Evolutionary conservation across 495 filamentous ascomycete genomes (phyloP).

Genomic region (Cudoniella acicularis): DNA sequence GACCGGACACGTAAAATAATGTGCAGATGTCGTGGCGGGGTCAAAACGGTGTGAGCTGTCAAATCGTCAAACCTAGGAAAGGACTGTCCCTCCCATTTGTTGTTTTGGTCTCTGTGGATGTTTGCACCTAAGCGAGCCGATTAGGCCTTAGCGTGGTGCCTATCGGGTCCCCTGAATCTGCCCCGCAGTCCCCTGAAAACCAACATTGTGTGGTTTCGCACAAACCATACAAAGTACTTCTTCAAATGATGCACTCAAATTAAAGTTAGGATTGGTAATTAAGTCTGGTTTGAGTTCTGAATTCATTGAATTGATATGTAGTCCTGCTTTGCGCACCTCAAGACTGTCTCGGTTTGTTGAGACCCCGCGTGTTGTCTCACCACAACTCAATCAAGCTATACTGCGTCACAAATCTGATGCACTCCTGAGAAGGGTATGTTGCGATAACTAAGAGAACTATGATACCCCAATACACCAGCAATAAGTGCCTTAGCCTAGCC

Average conservation of each 20-base stretch:
- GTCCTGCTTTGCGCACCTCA: no score
- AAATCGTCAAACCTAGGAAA: neutral
- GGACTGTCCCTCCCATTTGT: constrained; percentile 5
- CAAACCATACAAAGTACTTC: no score
- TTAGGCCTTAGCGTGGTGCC: neutral
- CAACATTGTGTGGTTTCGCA: no score
- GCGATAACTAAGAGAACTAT: constrained; percentile 17
- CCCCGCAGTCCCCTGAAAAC: neutral
- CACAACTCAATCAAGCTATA: no score
- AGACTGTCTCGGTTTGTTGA: no score
- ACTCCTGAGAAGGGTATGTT: constrained; percentile 3
- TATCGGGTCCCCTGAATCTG: neutral
- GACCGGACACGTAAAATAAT: neutral
- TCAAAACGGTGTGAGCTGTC: neutral
- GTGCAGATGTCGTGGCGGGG: neutral
- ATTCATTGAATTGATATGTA: no score
- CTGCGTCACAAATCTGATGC: neutral
- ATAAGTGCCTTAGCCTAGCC: constrained; percentile 3
- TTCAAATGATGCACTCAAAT: no score
- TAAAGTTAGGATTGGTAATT: no score
- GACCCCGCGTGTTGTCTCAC: no score
- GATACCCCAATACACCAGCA: constrained; percentile 11
- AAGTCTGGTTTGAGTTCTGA: no score
- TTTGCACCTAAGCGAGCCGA: neutral
- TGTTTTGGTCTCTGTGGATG: constrained; percentile 1